Base-by-base conservation (phyloP, 306 rosid species). In the Gastrolobium villosum region DNA sequence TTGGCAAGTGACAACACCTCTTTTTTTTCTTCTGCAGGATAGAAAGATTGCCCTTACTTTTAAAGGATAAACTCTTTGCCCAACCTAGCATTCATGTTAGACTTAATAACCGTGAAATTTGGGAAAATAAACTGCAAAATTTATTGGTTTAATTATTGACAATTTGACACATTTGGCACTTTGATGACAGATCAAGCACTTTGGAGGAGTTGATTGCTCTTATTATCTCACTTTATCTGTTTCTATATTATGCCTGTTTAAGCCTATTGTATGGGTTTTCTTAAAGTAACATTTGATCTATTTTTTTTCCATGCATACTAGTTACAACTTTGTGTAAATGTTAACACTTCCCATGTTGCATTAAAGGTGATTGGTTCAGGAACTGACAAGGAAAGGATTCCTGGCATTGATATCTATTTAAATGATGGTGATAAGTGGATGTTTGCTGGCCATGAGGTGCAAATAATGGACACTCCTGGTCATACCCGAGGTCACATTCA, bases 391-490 rank as follows among this genome's bases (percentile, higher is more conserved):
- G 87, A 88, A 31, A 87, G 97, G 78, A 94, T 94, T 77, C 98
- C 97, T 64, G 98, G 93, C 55, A 88, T 91, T 67, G 98, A 94
- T 76, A 94, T 91, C 69, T 50, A 43, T 68, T 88, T 94, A 81
- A 91, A 90, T 36, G 97, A 94, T 53, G 98, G 98, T 63, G 97
- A 94, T 86, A 91, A 86, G 89, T 94, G 98, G 98, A 94, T 94
- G 98, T 94, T 94, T 88, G 97, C 98, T 61, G 96, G 98, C 60
- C 98, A 94, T 68, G 98, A 91, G 90, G 98, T 94, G 84, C 92
- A 65, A 46, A 85, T 91, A 73, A 86, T 91, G 89, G 98, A 86
- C 76, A 90, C 98, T 49, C 98, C 97, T 70, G 97, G 98, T 73
- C 98, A 94, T 80, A 94, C 98, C 50, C 88, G 69, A 94, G 98